Conservation (phyloP, 192 early-diverging fungal species). For the Backusella tarrabulga region DNA sequence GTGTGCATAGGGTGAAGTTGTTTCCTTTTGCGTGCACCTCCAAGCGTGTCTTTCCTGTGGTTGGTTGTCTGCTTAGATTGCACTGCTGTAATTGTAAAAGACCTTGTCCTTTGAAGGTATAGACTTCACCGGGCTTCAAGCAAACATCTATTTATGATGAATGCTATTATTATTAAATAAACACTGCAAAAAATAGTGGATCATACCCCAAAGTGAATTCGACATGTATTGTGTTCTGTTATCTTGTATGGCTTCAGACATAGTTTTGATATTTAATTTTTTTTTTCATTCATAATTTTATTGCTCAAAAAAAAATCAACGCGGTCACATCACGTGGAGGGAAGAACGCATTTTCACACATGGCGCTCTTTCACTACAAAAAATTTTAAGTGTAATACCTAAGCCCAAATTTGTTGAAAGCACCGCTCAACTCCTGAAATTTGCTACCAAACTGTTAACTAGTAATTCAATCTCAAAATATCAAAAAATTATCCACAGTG, state of each 20-base stretch:
- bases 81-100: background rate
- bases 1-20: slow-evolving; percentile 1
- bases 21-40: background rate
- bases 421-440: no score
- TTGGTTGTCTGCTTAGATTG: background rate
- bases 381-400: no score
- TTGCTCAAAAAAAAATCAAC: background rate
- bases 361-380: no score
- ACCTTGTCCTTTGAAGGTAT: background rate
- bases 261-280: no score
- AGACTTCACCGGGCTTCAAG: slow-evolving; percentile 1
- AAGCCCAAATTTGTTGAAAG: no score
- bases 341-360: no score
- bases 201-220: slow-evolving; percentile 11
- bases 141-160: background rate
- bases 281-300: no score
- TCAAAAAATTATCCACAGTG: no score
- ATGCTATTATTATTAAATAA: background rate
- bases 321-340: no score
- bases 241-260: background rate
- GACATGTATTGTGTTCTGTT: background rate
- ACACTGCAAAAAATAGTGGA: background rate
- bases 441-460: no score
- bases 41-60: background rate
- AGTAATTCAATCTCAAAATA: no score